Evolutionary conservation across 2,329 filamentous ascomycete genomes (phyloP).

Genomic region (Pestalotiopsis sp.): DNA sequence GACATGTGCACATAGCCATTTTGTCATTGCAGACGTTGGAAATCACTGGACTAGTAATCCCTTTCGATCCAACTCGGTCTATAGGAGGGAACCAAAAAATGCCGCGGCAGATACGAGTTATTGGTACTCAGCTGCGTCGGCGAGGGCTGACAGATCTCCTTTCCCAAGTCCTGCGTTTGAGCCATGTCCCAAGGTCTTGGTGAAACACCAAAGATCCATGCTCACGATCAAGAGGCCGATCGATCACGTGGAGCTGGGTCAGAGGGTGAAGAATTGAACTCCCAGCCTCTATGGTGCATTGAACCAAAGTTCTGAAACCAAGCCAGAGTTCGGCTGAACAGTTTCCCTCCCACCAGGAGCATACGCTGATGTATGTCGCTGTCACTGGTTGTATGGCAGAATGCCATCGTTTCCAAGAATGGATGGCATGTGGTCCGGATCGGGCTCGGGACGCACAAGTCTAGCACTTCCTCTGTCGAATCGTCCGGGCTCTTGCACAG

Average conservation of each 20-base stretch:
- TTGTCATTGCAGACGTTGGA: background rate
- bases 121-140: background rate
- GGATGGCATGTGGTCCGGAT: conserved; percentile 9
- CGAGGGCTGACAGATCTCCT: background rate
- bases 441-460: background rate
- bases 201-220: conserved; percentile 22
- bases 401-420: conserved; percentile 9
- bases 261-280: background rate
- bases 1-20: background rate
- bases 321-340: conserved; percentile 3
- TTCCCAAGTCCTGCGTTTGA: conserved; percentile 18
- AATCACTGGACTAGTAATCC: background rate
- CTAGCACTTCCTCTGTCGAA: conserved; percentile 1
- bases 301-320: conserved; percentile 4
- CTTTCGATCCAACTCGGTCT: background rate
- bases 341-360: background rate
- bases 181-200: conserved; percentile 21
- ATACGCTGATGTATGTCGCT: background rate
- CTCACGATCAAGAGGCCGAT: conserved; percentile 16
- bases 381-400: background rate
- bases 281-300: background rate
- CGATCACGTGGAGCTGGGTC: conserved; percentile 18
- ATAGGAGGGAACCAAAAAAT: background rate
- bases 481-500: conserved; percentile 1
- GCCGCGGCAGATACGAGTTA: background rate